Percentiles rank a stretch among this genome's conserved stretches.
phyloP scores from a whole-genome alignment of 805 yeast species.

The Candida boidinii region DNA sequence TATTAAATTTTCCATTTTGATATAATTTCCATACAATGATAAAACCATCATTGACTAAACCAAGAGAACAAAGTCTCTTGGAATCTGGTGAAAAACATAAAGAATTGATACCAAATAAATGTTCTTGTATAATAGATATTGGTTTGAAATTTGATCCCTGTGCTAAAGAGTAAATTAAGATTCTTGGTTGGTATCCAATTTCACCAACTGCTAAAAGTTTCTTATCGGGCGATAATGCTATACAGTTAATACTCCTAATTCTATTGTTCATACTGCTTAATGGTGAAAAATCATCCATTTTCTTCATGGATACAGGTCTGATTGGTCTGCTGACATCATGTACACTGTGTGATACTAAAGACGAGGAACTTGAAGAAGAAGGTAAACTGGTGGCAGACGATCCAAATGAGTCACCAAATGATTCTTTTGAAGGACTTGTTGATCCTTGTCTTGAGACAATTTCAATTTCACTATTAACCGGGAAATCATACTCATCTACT shows the following conservation, averaged over 20 bases:
- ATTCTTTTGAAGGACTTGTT: slow-evolving; percentile 5
- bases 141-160: slow-evolving; percentile 40
- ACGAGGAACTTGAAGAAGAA: not conserved
- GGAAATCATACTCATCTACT: slow-evolving; percentile 29
- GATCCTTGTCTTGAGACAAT: slow-evolving; percentile 15
- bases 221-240: slow-evolving; percentile 50
- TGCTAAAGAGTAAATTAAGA: slow-evolving; percentile 50
- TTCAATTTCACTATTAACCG: slow-evolving; percentile 23
- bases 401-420: not conserved
- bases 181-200: slow-evolving; percentile 59
- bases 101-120: slow-evolving; percentile 52
- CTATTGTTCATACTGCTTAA: slow-evolving; percentile 22
- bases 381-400: not conserved
- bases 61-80: slow-evolving; percentile 47
- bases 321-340: not conserved
- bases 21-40: slow-evolving; percentile 47
- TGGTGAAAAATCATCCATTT: slow-evolving; percentile 8
- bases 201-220: slow-evolving; percentile 61
- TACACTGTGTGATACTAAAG: not conserved
- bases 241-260: slow-evolving; percentile 45
- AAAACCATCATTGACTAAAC: slow-evolving; percentile 62
- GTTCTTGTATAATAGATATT: slow-evolving; percentile 47
- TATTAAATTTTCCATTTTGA: slow-evolving; percentile 13
- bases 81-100: slow-evolving; percentile 55
- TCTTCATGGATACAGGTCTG: not conserved